Evolutionary conservation across 139 green algal species (phyloP).

Genomic region (Chlamydomonas eustigma): DNA sequence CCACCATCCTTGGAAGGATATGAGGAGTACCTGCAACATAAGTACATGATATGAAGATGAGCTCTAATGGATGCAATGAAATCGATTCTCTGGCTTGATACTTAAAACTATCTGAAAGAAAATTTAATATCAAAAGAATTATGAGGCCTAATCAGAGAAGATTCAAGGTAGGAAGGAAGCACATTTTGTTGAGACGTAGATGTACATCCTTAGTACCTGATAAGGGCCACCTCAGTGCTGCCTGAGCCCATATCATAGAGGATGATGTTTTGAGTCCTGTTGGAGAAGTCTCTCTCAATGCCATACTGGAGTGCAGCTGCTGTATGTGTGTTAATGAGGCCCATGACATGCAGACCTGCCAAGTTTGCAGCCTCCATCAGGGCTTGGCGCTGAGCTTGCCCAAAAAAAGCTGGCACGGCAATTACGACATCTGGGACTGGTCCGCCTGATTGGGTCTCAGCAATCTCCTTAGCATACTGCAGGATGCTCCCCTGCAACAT

Average conservation of each 20-base stretch:
- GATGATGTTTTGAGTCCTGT: constrained; percentile 77
- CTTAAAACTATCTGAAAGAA: too few relatives aligned
- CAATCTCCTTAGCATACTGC: constrained; percentile 80
- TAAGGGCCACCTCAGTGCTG: constrained; percentile 68
- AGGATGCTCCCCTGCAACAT: constrained; percentile 86
- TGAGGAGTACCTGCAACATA: constrained; percentile 66
- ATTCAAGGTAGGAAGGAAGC: too few relatives aligned
- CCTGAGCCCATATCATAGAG: constrained; percentile 92
- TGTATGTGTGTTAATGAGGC: constrained; percentile 80
- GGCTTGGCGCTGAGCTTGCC: constrained; percentile 73
- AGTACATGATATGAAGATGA: too few relatives aligned
- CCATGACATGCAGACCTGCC: constrained; percentile 81
- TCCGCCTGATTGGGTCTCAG: constrained; percentile 55
- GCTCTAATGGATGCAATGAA: too few relatives aligned
- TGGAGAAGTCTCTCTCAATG: constrained; percentile 88
- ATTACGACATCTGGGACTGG: constrained; percentile 81
- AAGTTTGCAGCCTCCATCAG: constrained; percentile 78
- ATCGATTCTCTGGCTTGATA: too few relatives aligned
- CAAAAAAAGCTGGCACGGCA: constrained; percentile 83
- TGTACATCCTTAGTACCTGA: constrained; percentile 33
- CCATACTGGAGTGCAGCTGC: constrained; percentile 96
- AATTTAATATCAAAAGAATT: too few relatives aligned
- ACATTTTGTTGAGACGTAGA: too few relatives aligned
- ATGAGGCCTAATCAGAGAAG: too few relatives aligned
- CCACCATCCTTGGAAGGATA: constrained; percentile 67